Conservation (phyloP, 208 protist genomes). For the Trichomonas vaginalis region DNA sequence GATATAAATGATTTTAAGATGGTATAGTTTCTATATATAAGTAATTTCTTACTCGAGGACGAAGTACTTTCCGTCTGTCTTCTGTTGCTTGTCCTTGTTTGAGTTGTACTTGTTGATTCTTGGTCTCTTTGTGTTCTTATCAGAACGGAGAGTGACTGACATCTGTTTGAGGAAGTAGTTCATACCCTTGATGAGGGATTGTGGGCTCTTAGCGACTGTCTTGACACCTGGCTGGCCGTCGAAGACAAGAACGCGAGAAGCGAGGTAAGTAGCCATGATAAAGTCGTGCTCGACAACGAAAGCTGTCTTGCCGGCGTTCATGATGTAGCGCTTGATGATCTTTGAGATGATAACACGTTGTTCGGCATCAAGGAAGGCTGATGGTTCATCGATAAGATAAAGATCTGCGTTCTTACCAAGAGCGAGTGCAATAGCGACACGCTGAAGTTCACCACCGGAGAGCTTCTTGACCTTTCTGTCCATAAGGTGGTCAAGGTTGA, state of each 20-base stretch:
- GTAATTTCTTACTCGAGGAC: constrained; percentile 53
- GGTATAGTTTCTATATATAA: too few relatives aligned
- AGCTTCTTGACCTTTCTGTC: constrained; percentile 86
- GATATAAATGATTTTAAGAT: too few relatives aligned
- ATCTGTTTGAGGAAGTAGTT: constrained; percentile 91
- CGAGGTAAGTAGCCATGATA: constrained; percentile 94
- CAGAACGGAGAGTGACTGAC: constrained; percentile 93
- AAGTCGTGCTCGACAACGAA: constrained; percentile 99
- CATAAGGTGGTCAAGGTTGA: constrained; percentile 86
- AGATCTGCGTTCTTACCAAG: constrained; percentile 95
- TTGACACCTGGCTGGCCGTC: constrained; percentile 78
- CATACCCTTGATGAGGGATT: constrained; percentile 58
- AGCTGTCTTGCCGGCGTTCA: constrained; percentile 91
- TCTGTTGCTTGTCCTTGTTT: constrained; percentile 92
- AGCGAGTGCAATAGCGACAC: constrained; percentile 87
- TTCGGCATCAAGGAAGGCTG: constrained; percentile 97
- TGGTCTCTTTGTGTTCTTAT: constrained; percentile 90
- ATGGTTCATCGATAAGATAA: constrained; percentile 99
- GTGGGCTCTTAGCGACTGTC: constrained; percentile 67
- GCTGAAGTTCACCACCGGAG: constrained; percentile 99
- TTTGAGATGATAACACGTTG: constrained; percentile 95
- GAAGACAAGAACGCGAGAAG: constrained; percentile 97
- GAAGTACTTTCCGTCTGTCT: constrained; percentile 88
- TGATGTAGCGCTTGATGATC: constrained; percentile 66
- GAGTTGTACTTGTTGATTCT: constrained; percentile 97